Evolutionary conservation across 202 grass and related monocot genomes (phyloP), one percentile per base, ranked within the genome.

Genomic region (Schoenoplectus triqueter): DNA sequence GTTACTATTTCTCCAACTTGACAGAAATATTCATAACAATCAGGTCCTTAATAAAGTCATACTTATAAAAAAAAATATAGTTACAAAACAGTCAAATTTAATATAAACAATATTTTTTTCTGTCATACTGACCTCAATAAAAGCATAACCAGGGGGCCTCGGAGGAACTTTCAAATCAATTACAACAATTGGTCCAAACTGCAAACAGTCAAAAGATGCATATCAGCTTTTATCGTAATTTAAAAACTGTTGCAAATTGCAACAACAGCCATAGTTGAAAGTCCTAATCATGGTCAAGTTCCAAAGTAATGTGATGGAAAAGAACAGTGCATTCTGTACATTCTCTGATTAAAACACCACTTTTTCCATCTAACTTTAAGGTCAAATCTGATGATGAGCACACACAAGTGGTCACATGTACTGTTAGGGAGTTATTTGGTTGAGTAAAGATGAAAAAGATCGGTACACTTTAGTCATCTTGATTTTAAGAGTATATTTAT

Each of bases 111-210:
- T 13, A 84, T 14, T 54, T 50, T 50, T 48, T 59, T 18, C 84
- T 78, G 20, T 0, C 19, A 18, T 66, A 86, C 49, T 81, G 85
- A 94, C 96, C 93, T 99, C 96, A 54, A 99, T 78, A 92, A 99
- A 99, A 88, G 93, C 96, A 92, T 91, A 99, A 62, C 96, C 96
- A 80, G 96, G 96, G 2, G 96, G 93, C 72, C 93, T 94, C 4
- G 96, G 96, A 82, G 95, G 93, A 19, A 99, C 80, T 89, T 99
- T 96, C 91, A 99, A 86, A 87, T 99, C 96, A 89, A 99, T 92
- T 64, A 95, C 96, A 64, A 99, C 87, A 91, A 99, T 96, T 42
- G 84, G 85, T 39, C 96, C 96, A 93, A 93, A 97, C 95, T 97
- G 88, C 76, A 86, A 42, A 85, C 72, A 79, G 22, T 17, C 1